Base-by-base conservation (phyloP, 345 rosid genomes). In the Melaleuca alternifolia region DNA sequence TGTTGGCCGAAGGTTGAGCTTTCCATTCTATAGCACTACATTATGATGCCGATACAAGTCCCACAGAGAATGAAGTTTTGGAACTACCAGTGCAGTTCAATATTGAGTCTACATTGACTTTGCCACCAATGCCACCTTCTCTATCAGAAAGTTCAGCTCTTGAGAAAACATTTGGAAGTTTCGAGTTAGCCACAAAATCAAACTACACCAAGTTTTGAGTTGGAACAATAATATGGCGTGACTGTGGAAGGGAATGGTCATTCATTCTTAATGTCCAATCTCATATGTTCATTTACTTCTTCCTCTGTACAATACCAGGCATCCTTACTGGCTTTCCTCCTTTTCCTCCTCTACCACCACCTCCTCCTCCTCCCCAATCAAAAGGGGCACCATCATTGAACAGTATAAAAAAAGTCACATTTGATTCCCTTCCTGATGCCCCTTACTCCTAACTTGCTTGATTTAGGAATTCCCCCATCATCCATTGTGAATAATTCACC, bases 1-100 rank as follows among this genome's bases (percentile, higher is more conserved):
- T 97, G 87, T 96, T 96, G 3, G 84, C 93, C 83, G 98, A 95
- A 92, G 98, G 46, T 37, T 1, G 6, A 37, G 26, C 37, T 15
- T 18, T 28, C 30, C 37, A 6, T 46, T 12, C 59, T 83, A 6
- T 21, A 51, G 87, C 83, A 85, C 91, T 91, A 81, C 85, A 86
- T 71, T 84, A 20, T 54, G 11, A 54, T 21, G 26, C 57, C 4
- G 8, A 54, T 54, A 7, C 3, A 54, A 54, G 57, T 54, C 4
- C 57, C 3, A 26, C 20, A 7, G 57, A 54, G 26, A 54, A 54
- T 54, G 57, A 20, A 54, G 57, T 21, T 54, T 26, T 11, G 3
- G 4, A 54, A 54, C 57, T 8, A 10, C 57, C 10, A 21, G 57
- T 7, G 21, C 26, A 7, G 26, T 21, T 26, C 11, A 54, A 6